Percentiles rank a stretch among this genome's conserved stretches.
Conservation (phyloP, 495 filamentous ascomycete genomes). For the Glarea lozoyensis region DNA sequence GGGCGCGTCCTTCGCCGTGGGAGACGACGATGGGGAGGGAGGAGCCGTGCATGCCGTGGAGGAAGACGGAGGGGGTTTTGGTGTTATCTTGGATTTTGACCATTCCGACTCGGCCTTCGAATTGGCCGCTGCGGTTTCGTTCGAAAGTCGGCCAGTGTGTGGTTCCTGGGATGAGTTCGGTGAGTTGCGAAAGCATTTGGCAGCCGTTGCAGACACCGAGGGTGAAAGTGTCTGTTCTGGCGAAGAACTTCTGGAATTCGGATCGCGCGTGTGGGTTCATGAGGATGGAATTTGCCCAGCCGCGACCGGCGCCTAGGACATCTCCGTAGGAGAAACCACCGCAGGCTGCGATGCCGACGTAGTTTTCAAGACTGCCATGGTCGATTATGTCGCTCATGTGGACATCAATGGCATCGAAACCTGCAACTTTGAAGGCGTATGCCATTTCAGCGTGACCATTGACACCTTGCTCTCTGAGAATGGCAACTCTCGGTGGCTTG, state of each 20-base stretch:
- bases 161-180: constrained; percentile 78
- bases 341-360: constrained; percentile 83
- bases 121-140: constrained; percentile 79
- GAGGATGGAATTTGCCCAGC: constrained; percentile 93
- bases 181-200: constrained; percentile 83
- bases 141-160: constrained; percentile 82
- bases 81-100: constrained; percentile 58
- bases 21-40: constrained; percentile 80
- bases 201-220: constrained; percentile 97
- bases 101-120: constrained; percentile 86
- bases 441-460: constrained; percentile 97
- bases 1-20: constrained; percentile 86
- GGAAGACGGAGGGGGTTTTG: constrained; percentile 69
- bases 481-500: constrained; percentile 78
- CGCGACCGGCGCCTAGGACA: constrained; percentile 86
- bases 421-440: constrained; percentile 86
- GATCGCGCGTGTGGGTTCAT: constrained; percentile 61
- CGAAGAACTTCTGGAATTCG: constrained; percentile 81
- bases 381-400: constrained; percentile 94
- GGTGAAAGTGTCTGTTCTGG: constrained; percentile 80
- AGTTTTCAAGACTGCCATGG: constrained; percentile 67
- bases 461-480: constrained; percentile 89
- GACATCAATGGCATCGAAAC: constrained; percentile 85
- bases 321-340: constrained; percentile 98
- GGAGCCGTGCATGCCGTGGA: constrained; percentile 83